These are phyloP conservation scores for Monilinia polystroma DNA, from an alignment of 2,329 filamentous ascomycete genomes.

Conservation along the genomic window DNA sequence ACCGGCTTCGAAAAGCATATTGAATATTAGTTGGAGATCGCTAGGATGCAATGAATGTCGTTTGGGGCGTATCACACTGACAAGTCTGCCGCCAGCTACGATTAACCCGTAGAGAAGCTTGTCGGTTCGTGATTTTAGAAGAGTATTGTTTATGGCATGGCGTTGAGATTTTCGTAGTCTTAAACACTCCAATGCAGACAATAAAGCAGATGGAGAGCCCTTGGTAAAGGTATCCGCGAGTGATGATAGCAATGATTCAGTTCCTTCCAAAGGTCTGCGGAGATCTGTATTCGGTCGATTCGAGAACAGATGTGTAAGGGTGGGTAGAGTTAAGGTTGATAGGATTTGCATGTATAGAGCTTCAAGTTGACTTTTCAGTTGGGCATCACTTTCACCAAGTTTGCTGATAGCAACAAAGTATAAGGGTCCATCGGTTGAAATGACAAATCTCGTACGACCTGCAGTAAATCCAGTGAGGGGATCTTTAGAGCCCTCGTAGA, in stretches of 20 bases:
- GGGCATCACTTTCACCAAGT: slow-evolving; percentile 85
- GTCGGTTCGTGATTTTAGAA: slow-evolving; percentile 74
- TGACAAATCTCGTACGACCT: slow-evolving; percentile 80
- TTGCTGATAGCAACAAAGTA: slow-evolving; percentile 93
- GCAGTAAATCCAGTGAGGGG: slow-evolving; percentile 80
- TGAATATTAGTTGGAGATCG: slow-evolving; percentile 95
- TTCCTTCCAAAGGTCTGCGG: slow-evolving; percentile 84
- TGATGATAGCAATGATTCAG: slow-evolving; percentile 85
- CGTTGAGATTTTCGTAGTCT: slow-evolving; percentile 86
- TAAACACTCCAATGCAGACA: slow-evolving; percentile 92
- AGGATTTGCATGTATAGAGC: slow-evolving; percentile 98
- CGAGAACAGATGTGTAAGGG: slow-evolving; percentile 81
- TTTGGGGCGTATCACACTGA: slow-evolving; percentile 91
- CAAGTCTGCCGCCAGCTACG: slow-evolving; percentile 86
- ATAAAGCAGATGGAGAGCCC: slow-evolving; percentile 82
- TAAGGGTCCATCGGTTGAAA: slow-evolving; percentile 79
- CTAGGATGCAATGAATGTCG: slow-evolving; percentile 94
- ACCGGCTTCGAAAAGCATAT: slow-evolving; percentile 97
- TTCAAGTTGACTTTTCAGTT: slow-evolving; percentile 84
- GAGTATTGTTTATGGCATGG: slow-evolving; percentile 78
- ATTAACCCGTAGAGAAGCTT: slow-evolving; percentile 89
- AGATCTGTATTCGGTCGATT: slow-evolving; percentile 92
- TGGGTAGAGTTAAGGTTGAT: slow-evolving; percentile 88
- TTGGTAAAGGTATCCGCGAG: slow-evolving; percentile 92
- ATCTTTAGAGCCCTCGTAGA: slow-evolving; percentile 81